These are phyloP conservation scores for Reutealis trisperma DNA, from an alignment of 345 rosid species.

Conservation along the genomic window DNA sequence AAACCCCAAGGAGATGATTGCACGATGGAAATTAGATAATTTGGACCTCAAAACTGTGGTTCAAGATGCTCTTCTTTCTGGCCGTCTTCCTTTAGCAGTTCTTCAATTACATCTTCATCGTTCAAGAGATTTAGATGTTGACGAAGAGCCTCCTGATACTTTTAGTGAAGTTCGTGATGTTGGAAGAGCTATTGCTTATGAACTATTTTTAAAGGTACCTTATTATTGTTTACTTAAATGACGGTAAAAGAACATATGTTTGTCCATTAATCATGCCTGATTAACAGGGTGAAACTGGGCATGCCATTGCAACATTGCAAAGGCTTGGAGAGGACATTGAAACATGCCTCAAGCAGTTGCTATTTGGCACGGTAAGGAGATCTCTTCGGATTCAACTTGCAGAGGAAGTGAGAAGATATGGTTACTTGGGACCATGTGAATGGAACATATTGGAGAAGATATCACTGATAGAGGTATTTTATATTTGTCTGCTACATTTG, in stretches of 20 bases:
- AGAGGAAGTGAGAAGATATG: constrained; percentile 74
- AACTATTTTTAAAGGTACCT: constrained; percentile 83
- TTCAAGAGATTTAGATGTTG: constrained; percentile 53
- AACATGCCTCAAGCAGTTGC: constrained; percentile 79
- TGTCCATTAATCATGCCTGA: constrained; percentile 39
- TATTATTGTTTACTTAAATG: constrained; percentile 26
- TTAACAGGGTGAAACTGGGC: constrained; percentile 83
- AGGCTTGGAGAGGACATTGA: constrained; percentile 93
- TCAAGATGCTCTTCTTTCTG: constrained; percentile 87
- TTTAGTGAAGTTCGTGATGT: constrained; percentile 87
- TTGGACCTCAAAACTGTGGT: constrained; percentile 87
- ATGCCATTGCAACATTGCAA: constrained; percentile 84
- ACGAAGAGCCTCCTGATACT: constrained; percentile 65
- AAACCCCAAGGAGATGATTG: constrained; percentile 96
- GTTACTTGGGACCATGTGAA: constrained; percentile 75
- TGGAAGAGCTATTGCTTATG: constrained; percentile 95
- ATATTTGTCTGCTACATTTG: constrained; percentile 9
- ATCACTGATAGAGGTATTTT: constrained; percentile 80
- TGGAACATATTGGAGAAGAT: constrained; percentile 72
- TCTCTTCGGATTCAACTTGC: constrained; percentile 72
- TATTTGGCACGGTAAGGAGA: constrained; percentile 87
- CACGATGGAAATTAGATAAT: constrained; percentile 86
- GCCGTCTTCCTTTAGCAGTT: constrained; percentile 96
- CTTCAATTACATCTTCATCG: constrained; percentile 94
- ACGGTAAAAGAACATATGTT: constrained; percentile 22